Conservation (phyloP, 2,329 filamentous ascomycete genomes). For the Zasmidium angulare region DNA sequence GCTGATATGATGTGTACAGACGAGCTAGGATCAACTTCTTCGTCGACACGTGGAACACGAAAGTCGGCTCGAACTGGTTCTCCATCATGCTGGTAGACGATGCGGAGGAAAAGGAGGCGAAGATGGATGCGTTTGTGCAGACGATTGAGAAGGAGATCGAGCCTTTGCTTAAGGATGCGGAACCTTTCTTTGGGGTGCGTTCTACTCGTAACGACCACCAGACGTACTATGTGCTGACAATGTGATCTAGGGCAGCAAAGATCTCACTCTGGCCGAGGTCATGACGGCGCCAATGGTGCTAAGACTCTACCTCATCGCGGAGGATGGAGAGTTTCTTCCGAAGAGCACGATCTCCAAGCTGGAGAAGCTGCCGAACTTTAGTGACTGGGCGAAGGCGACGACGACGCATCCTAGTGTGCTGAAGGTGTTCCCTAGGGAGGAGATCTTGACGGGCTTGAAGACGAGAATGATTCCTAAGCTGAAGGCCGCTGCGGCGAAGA, state of each 20-base stretch:
- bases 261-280: constrained; percentile 74
- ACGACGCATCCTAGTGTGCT: constrained; percentile 59
- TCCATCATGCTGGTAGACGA: constrained; percentile 49
- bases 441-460: constrained; percentile 44
- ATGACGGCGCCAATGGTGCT: constrained; percentile 65
- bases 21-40: constrained; percentile 72
- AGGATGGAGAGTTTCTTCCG: constrained; percentile 57
- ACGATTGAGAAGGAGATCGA: constrained; percentile 70
- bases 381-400: constrained; percentile 32
- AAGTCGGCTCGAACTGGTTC: constrained; percentile 50
- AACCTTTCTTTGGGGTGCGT: constrained; percentile 45
- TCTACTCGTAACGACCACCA: too few relatives aligned
- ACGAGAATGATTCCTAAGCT: constrained; percentile 43
- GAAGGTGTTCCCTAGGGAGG: constrained; percentile 59
- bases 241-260: constrained; percentile 31
- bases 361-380: constrained; percentile 57
- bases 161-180: constrained; percentile 58
- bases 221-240: too few relatives aligned
- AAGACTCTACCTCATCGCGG: constrained; percentile 56
- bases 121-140: constrained; percentile 54
- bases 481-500: constrained; percentile 26
- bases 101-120: constrained; percentile 51
- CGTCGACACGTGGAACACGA: constrained; percentile 66
- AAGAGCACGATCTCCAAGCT: constrained; percentile 49
- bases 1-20: not conserved